Evolutionary conservation across 2,329 filamentous ascomycete genomes (phyloP).

Genomic region (Hypoxylon rubiginosum): DNA sequence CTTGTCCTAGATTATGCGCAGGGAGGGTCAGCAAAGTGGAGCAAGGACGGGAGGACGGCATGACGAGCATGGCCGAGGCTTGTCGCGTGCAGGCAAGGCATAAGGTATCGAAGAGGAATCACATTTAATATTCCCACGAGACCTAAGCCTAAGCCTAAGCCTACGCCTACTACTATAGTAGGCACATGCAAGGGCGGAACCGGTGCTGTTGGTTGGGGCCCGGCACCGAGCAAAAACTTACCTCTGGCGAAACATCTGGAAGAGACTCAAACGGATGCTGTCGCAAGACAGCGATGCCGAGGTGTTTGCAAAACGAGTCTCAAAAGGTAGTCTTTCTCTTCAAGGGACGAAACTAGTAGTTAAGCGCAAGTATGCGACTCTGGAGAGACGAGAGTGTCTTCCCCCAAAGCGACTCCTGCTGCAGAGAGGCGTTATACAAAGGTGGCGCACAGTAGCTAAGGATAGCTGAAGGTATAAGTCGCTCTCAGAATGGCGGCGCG

Average conservation of each 20-base stretch:
- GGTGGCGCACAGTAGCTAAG: constrained; percentile 19
- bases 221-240: constrained; percentile 40
- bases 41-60: constrained; percentile 7
- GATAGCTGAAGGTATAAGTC: constrained; percentile 31
- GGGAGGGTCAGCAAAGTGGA: constrained; percentile 34
- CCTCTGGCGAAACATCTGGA: constrained; percentile 53
- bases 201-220: constrained; percentile 10
- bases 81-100: constrained; percentile 30
- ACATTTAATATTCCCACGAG: constrained; percentile 10
- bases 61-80: constrained; percentile 5
- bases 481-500: constrained; percentile 19
- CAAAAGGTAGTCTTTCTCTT: constrained; percentile 20
- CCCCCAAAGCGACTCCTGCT: constrained; percentile 11
- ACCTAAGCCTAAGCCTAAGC: background rate
- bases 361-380: constrained; percentile 32
- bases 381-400: constrained; percentile 5
- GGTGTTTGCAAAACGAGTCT: constrained; percentile 41
- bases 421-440: constrained; percentile 2
- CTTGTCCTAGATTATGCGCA: constrained; percentile 68
- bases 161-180: background rate
- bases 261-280: constrained; percentile 44
- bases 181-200: constrained; percentile 31
- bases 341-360: constrained; percentile 19
- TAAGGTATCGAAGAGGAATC: constrained; percentile 30
- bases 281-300: constrained; percentile 49